Evolutionary conservation across 192 early-diverging fungal genomes (phyloP), one percentile per base, ranked within the genome.

Genomic region (Rhizophlyctis rosea): DNA sequence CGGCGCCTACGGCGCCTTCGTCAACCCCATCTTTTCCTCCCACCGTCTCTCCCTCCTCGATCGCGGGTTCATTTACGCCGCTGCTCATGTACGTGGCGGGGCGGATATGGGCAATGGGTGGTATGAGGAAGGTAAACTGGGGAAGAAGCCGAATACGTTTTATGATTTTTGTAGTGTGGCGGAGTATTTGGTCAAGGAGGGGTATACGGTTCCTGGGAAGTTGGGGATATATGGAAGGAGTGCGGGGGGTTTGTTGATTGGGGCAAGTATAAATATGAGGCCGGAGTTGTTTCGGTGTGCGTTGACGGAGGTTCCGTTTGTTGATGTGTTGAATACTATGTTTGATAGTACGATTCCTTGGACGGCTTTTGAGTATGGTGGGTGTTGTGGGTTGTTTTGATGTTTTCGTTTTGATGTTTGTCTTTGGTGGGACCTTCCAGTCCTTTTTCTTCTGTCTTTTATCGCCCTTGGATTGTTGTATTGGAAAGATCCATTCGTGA

Each of bases 251-350:
- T 35, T 78, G 25, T 59, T 78, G 34, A 78, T 77, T 50, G 76
- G 71, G 44, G 76, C 72, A 4, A 69, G 50, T n/a, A 48, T 78
- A 3, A 76, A 77, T 50, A 75, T 77, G 61, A 57, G 65, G 24
- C 76, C 76, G 31, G 68, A 76, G 9, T 52, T 78, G 9, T 71
- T 56, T 48, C 54, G 48, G 18, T 68, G 52, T 27, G 76, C 70
- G 2, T 27, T 76, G 23, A 68, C 76, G 3, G 69, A 59, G 34
- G 76, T 78, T 13, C 73, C 73, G 23, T 78, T 75, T 56, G 73
- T 78, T 14, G 76, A 78, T 58, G 73, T 76, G 18, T 64, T 78
- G 62, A 78, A 78, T 44, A 73, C 69, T 34, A 76, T 72, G 69
- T 65, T 77, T 50, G 76, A 77, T 47, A 5, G 55, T 1, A 61